Evolutionary conservation across 129 eudicot genomes (phyloP).

Genomic region (Centrapalus pauciflorus): DNA sequence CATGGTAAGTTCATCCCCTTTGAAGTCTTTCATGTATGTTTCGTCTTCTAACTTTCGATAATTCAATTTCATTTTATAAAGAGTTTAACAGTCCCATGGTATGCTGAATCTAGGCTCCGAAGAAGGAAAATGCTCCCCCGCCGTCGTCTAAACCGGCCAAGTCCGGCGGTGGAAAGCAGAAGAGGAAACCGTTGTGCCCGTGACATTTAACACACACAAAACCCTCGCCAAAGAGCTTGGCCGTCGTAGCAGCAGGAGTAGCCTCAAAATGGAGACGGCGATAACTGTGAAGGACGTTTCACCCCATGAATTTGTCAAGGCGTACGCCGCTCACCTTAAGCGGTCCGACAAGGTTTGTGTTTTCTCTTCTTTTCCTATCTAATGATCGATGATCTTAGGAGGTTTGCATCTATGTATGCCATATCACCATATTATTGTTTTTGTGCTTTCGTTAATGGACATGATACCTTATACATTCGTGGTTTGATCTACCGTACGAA

Average conservation of each 20-base stretch:
- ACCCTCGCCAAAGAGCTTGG: constrained; percentile 17
- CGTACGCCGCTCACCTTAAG: constrained; percentile 70
- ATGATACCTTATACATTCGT: not conserved
- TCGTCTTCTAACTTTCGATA: not conserved
- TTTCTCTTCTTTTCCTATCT: not conserved
- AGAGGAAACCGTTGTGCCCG: too few species aligned
- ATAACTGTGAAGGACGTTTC: constrained; percentile 67
- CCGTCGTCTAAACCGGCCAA: constrained; percentile 94
- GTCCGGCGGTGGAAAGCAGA: constrained; percentile 92
- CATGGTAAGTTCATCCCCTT: constrained; percentile 18
- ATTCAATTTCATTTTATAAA: not conserved
- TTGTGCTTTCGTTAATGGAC: not conserved
- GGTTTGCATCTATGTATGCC: not conserved
- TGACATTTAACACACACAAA: constrained; percentile 17
- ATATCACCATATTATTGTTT: not conserved
- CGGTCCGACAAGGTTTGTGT: constrained; percentile 56
- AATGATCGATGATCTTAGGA: not conserved
- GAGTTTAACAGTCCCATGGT: not conserved
- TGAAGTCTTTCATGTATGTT: not conserved
- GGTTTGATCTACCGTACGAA: not conserved
- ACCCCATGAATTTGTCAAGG: constrained; percentile 64
- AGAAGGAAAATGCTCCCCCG: constrained; percentile 85
- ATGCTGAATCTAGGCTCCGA: constrained; percentile 50
- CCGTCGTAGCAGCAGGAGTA: constrained; percentile 30
- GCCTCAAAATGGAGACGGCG: constrained; percentile 42